A percentile compares a stretch with the other conserved stretches of the same genome.
Evolutionary conservation across 192 early-diverging fungal species (phyloP).

Genomic region (Coemansia sp.): DNA sequence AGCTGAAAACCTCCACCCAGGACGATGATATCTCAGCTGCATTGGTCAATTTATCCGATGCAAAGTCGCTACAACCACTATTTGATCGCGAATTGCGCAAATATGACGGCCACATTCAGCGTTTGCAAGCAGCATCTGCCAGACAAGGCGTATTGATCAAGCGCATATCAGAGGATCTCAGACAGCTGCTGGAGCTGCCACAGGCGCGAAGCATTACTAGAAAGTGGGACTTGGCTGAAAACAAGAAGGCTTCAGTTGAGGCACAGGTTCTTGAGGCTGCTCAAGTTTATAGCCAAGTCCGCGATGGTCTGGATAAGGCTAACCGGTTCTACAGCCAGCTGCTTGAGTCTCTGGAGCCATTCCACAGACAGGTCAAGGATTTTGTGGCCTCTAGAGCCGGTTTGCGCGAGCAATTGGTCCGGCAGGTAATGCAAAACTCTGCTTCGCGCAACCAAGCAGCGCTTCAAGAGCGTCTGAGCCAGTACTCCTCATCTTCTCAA

Average conservation of each 20-base stretch:
- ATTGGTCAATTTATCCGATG: slow-evolving; percentile 54
- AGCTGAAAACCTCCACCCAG: slow-evolving; percentile 58
- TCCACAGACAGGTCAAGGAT: slow-evolving; percentile 51
- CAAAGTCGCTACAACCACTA: slow-evolving; percentile 82
- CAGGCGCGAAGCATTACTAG: slow-evolving; percentile 66
- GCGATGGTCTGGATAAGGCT: slow-evolving; percentile 60
- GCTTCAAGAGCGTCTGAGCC: slow-evolving; percentile 61
- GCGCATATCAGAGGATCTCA: slow-evolving; percentile 74
- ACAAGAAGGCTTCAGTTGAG: slow-evolving; percentile 61
- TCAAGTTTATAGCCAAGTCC: slow-evolving; percentile 63
- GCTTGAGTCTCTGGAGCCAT: slow-evolving; percentile 49
- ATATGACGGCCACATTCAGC: slow-evolving; percentile 74
- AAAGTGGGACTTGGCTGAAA: slow-evolving; percentile 67
- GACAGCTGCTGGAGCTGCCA: slow-evolving; percentile 69
- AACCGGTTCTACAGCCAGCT: slow-evolving; percentile 61
- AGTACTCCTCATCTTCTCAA: slow-evolving; percentile 29
- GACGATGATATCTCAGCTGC: slow-evolving; percentile 80
- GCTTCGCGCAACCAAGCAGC: slow-evolving; percentile 60
- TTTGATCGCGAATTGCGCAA: slow-evolving; percentile 92
- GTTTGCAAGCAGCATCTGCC: slow-evolving; percentile 71
- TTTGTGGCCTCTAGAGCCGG: slow-evolving; percentile 57
- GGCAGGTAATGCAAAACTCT: slow-evolving; percentile 50
- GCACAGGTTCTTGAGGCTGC: slow-evolving; percentile 68
- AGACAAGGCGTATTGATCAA: slow-evolving; percentile 73
- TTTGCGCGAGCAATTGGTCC: slow-evolving; percentile 58